Conservation (phyloP, 129 eudicot genomes). For the Escallonia rubra region DNA sequence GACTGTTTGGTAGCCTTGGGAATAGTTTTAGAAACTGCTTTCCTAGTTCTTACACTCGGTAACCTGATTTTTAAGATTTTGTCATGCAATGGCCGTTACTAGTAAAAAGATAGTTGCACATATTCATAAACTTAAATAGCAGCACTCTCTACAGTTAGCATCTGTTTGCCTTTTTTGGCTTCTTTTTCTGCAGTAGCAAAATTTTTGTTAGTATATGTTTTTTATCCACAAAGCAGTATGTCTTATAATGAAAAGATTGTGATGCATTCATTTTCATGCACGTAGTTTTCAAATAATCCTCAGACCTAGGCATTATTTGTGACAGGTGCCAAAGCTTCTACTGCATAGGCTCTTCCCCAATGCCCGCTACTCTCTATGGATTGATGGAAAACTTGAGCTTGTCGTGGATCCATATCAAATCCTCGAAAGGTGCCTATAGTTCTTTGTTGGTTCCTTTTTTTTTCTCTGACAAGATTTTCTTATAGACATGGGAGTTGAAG, state of each 20-base stretch:
- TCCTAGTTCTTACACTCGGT: too few species aligned
- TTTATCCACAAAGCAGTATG: too few species aligned
- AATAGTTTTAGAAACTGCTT: too few species aligned
- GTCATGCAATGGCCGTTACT: too few species aligned
- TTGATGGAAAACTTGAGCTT: constrained; percentile 96
- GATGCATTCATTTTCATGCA: not conserved
- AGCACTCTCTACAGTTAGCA: too few species aligned
- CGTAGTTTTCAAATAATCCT: constrained; percentile 4
- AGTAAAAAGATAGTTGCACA: too few species aligned
- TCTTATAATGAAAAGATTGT: too few species aligned
- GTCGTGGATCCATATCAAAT: constrained; percentile 94
- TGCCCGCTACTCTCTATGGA: constrained; percentile 90
- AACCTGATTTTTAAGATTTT: too few species aligned
- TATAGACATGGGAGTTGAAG: too few species aligned
- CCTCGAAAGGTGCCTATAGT: constrained; percentile 67
- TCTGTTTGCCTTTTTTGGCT: not conserved
- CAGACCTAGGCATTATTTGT: constrained; percentile 5
- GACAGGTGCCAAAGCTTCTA: constrained; percentile 87
- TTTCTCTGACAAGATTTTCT: not conserved
- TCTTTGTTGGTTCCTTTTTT: not conserved
- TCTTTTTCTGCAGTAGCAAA: not conserved
- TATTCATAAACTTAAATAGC: too few species aligned
- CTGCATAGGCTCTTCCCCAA: constrained; percentile 86
- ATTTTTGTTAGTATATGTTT: too few species aligned
- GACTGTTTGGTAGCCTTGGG: too few species aligned